phyloP scores from a whole-genome alignment of 1,284 basidiomycete species.

The Malassezia cuniculi region DNA sequence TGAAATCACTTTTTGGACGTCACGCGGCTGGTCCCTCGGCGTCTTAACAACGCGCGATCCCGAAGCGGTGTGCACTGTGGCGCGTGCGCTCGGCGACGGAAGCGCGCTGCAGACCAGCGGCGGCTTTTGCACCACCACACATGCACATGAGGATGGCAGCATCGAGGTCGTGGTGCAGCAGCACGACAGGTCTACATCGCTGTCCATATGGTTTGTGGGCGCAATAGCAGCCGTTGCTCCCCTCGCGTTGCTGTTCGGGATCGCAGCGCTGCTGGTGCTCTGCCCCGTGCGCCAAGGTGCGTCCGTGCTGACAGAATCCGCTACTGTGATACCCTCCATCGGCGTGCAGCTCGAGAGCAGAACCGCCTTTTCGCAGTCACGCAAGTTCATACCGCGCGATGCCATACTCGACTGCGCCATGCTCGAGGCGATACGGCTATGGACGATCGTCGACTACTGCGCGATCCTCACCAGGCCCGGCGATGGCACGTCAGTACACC shows the following conservation, averaged over 20 bases:
- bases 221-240: conserved; percentile 12
- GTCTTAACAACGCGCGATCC: no score
- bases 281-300: conserved; percentile 10
- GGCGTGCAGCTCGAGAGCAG: conserved; percentile 28
- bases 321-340: conserved; percentile 19
- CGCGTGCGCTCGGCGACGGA: no score
- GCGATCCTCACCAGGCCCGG: no score
- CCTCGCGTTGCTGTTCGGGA: conserved; percentile 1
- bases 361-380: conserved; percentile 14
- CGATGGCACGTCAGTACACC: no score
- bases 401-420: conserved; percentile 29
- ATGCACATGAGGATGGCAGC: no score
- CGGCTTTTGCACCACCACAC: no score
- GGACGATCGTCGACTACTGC: conserved; percentile 28
- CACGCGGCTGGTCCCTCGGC: no score
- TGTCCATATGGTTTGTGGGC: conserved; percentile 3
- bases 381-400: conserved; percentile 24
- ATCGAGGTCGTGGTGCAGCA: no score
- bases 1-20: no score
- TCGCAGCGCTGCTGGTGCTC: background rate
- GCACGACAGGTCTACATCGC: no score
- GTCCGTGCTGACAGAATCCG: conserved; percentile 18
- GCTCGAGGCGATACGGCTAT: conserved; percentile 22
- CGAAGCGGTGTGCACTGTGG: no score
- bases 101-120: no score